Evolutionary conservation across 768 basidiomycete species (phyloP).

Genomic region (Suillus variegatus): DNA sequence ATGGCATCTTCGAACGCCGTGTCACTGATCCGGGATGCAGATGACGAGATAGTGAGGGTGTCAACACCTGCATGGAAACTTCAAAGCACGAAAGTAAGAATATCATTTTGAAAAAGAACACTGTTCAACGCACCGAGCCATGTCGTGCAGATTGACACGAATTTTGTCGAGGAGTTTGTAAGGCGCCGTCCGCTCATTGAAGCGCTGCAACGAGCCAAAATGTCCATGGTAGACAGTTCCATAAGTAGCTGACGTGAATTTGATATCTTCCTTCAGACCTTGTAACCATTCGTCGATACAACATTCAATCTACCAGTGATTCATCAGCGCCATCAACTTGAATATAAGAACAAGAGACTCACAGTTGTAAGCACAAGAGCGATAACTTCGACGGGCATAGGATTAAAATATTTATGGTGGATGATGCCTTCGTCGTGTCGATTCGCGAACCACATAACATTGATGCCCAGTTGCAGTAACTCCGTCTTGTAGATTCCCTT

Average conservation of each 20-base stretch:
- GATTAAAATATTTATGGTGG: constrained; percentile 23
- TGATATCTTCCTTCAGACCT: too few species aligned
- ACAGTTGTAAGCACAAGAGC: constrained; percentile 8
- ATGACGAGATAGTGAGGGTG: not conserved
- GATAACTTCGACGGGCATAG: constrained; percentile 12
- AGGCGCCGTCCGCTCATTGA: not conserved
- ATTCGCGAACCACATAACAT: constrained; percentile 29
- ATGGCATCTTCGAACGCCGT: not conserved
- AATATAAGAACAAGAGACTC: not conserved
- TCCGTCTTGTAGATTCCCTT: constrained; percentile 27
- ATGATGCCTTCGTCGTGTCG: constrained; percentile 24
- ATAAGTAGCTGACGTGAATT: too few species aligned
- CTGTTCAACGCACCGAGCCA: constrained; percentile 2
- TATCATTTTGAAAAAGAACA: not conserved
- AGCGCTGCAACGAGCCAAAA: not conserved
- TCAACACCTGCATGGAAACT: constrained; percentile 11
- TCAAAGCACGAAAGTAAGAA: not conserved
- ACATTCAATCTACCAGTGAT: not conserved
- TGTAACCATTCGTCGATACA: too few species aligned
- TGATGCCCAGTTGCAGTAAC: constrained; percentile 26
- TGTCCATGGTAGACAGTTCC: not conserved
- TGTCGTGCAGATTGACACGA: not conserved
- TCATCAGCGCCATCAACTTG: not conserved
- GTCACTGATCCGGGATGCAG: not conserved
- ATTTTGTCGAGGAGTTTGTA: not conserved